Evolutionary conservation across 192 early-diverging fungal genomes (phyloP).

Genomic region (Coemansia sp.): DNA sequence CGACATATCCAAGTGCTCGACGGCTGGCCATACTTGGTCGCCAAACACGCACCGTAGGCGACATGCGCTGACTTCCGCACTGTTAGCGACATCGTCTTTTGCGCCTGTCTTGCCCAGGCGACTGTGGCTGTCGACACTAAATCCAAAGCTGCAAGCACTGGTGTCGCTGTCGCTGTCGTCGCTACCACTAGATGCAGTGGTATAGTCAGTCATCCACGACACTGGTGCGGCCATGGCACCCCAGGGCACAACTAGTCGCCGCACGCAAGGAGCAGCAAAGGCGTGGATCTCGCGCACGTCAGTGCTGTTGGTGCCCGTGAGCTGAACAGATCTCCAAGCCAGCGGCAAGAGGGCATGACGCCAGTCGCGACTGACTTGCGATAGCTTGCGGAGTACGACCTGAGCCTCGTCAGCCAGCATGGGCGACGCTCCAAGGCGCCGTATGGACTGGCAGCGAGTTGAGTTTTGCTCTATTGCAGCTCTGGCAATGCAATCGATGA

Average conservation of each 20-base stretch:
- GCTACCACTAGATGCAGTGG: background rate
- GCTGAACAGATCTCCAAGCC: conserved; percentile 28
- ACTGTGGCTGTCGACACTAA: conserved; percentile 25
- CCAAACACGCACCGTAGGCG: conserved; percentile 34
- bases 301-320: conserved; percentile 14
- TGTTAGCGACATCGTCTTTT: background rate
- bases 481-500: conserved; percentile 32
- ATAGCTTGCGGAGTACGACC: conserved; percentile 17
- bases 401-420: conserved; percentile 17
- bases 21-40: conserved; percentile 27
- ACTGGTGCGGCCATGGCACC: conserved; percentile 40
- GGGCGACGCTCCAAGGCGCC: conserved; percentile 19
- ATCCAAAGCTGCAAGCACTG: background rate
- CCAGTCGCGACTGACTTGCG: conserved; percentile 32
- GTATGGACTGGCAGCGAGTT: conserved; percentile 12
- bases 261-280: conserved; percentile 16
- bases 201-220: conserved; percentile 11
- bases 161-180: conserved; percentile 1
- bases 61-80: background rate
- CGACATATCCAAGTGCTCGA: conserved; percentile 43
- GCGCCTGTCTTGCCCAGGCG: conserved; percentile 10
- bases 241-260: conserved; percentile 37
- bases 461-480: background rate
- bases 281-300: conserved; percentile 17
- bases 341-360: conserved; percentile 21